Conservation (phyloP, 352 stramenopile genomes). For the Lagenidium sp. region DNA sequence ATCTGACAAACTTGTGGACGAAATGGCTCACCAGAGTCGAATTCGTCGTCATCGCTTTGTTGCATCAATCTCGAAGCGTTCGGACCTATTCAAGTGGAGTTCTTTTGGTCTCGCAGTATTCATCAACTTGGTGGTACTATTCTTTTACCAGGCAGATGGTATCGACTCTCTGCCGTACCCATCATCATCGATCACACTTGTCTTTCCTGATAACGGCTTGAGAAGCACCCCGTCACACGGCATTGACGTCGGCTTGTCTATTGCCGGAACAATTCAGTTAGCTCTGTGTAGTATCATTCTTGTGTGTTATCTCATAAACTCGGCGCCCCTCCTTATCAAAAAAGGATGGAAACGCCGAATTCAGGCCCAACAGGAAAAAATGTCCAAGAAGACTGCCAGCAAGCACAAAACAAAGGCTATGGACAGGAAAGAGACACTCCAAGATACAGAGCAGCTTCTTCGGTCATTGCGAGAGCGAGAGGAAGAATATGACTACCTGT, state of each 20-base stretch:
- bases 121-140: conserved; percentile 50
- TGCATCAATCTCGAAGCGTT: conserved; percentile 24
- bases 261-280: conserved; percentile 44
- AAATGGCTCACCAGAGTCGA: conserved; percentile 62
- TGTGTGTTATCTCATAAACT: conserved; percentile 58
- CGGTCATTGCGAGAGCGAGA: conserved; percentile 46
- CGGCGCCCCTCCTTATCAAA: conserved; percentile 52
- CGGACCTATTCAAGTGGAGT: conserved; percentile 34
- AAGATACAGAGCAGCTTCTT: conserved; percentile 52
- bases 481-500: conserved; percentile 56
- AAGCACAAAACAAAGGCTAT: conserved; percentile 14
- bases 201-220: conserved; percentile 8
- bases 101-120: conserved; percentile 38
- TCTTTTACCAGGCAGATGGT: conserved; percentile 48
- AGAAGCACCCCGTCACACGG: conserved; percentile 11
- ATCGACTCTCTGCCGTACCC: conserved; percentile 47
- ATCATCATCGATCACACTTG: conserved; percentile 24
- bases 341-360: conserved; percentile 59
- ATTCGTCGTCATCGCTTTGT: conserved; percentile 25
- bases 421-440: conserved; percentile 43
- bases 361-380: conserved; percentile 22
- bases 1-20: conserved; percentile 57
- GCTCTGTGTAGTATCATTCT: conserved; percentile 36
- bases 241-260: conserved; percentile 26
- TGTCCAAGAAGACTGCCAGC: conserved; percentile 34